Percentiles rank a stretch among this genome's conserved stretches.
phyloP scores from a whole-genome alignment of 2,329 filamentous ascomycete species.

The Neospermospora avenae region DNA sequence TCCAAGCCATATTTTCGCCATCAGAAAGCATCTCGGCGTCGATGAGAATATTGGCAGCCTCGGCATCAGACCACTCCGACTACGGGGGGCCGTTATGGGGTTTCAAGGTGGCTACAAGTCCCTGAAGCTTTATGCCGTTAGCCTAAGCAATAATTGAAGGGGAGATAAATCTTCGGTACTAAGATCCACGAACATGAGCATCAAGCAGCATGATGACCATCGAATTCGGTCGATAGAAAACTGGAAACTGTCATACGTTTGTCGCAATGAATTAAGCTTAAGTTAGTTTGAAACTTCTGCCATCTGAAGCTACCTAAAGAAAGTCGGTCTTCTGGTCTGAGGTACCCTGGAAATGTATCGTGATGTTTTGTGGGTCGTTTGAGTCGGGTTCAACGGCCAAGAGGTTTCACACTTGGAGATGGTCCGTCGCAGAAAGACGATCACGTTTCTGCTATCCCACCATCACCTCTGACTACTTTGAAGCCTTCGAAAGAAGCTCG shows the following conservation, averaged over 20 bases:
- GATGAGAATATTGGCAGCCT: background rate
- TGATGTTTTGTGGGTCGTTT: background rate
- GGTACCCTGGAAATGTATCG: background rate
- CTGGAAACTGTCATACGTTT: background rate
- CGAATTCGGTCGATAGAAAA: background rate
- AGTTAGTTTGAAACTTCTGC: background rate
- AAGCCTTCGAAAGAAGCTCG: background rate
- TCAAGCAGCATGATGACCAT: background rate
- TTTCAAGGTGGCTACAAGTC: background rate
- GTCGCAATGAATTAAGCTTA: background rate
- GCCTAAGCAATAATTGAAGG: background rate
- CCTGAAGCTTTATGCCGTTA: background rate
- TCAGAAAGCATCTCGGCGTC: background rate
- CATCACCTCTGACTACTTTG: background rate
- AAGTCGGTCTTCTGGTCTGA: background rate
- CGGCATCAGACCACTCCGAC: background rate
- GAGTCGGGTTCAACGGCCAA: background rate
- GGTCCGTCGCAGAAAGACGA: slow-evolving; percentile 3
- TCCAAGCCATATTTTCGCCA: background rate
- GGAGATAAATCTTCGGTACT: background rate
- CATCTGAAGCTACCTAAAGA: background rate
- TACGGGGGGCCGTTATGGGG: background rate
- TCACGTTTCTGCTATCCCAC: slow-evolving; percentile 1
- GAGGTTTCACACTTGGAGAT: background rate
- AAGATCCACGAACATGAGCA: background rate